phyloP scores from a whole-genome alignment of 2,329 filamentous ascomycete species.

The Orbilia brochopaga region DNA sequence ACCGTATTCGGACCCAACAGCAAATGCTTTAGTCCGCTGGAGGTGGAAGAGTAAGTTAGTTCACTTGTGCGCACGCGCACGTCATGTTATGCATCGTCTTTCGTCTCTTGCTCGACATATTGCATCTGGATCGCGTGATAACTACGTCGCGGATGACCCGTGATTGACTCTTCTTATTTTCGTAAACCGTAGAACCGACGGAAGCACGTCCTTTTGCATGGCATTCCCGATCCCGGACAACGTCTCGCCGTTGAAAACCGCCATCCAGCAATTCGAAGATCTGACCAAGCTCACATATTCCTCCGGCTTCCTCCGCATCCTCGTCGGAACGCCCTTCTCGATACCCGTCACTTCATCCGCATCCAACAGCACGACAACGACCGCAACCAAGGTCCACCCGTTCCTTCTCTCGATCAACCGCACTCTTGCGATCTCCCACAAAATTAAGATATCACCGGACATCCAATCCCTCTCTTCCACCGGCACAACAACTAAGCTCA shows the following conservation, averaged over 20 bases:
- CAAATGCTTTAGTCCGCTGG: conserved; percentile 45
- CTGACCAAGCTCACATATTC: conserved; percentile 48
- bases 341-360: conserved; percentile 4
- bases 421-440: conserved; percentile 33
- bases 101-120: too few relatives aligned
- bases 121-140: too few relatives aligned
- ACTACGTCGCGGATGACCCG: neutral
- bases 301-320: conserved; percentile 39
- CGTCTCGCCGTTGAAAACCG: conserved; percentile 45
- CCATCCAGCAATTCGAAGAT: conserved; percentile 48
- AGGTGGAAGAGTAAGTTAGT: conserved; percentile 45
- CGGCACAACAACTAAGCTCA: conserved; percentile 28
- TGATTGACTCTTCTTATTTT: conserved; percentile 1
- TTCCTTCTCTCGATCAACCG: conserved; percentile 44
- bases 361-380: neutral
- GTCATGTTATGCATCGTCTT: too few relatives aligned
- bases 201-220: conserved; percentile 48
- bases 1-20: conserved; percentile 47
- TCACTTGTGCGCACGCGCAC: neutral
- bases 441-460: conserved; percentile 43
- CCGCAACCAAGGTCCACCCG: conserved; percentile 34
- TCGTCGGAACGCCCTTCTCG: conserved; percentile 41
- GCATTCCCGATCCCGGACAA: conserved; percentile 46
- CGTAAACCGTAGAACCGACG: conserved; percentile 30
- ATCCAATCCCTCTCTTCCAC: conserved; percentile 41